phyloP scores from a whole-genome alignment of 23 red algal species.

The Pyropia haitanensis region DNA sequence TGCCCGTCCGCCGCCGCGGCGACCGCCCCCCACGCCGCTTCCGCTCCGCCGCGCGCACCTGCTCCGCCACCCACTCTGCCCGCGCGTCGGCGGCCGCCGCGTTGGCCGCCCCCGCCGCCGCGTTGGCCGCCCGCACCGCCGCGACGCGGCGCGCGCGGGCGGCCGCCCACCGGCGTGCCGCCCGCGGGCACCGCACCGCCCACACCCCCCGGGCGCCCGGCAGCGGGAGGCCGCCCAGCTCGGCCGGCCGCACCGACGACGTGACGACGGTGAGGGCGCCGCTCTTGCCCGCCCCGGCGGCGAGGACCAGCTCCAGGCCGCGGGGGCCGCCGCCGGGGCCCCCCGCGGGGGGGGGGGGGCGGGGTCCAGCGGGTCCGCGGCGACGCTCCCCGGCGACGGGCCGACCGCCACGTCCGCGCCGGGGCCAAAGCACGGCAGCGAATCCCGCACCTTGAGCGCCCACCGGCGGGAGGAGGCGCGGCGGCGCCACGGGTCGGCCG shows the following conservation, averaged over 20 bases:
- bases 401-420: slow-evolving; percentile 47
- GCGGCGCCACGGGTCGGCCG: no score
- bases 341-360: no score
- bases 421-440: slow-evolving; percentile 45
- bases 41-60: neutral
- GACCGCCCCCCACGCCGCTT: neutral
- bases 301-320: slow-evolving; percentile 42
- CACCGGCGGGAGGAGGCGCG: slow-evolving; percentile 13
- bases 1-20: neutral
- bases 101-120: neutral
- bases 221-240: slow-evolving; percentile 27
- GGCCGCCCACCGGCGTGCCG: slow-evolving; percentile 5
- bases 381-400: slow-evolving; percentile 13
- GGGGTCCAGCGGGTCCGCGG: no score
- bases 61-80: neutral
- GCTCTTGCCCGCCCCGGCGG: slow-evolving; percentile 46
- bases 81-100: slow-evolving; percentile 1
- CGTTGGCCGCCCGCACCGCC: neutral
- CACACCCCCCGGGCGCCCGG: slow-evolving; percentile 34
- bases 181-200: slow-evolving; percentile 27
- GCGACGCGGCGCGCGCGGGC: slow-evolving; percentile 12
- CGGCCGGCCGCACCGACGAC: slow-evolving; percentile 35
- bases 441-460: slow-evolving; percentile 54
- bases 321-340: neutral
- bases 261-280: slow-evolving; percentile 46